Conservation (phyloP, 805 yeast genomes). For the Saccharomycopsis fibuligera region DNA sequence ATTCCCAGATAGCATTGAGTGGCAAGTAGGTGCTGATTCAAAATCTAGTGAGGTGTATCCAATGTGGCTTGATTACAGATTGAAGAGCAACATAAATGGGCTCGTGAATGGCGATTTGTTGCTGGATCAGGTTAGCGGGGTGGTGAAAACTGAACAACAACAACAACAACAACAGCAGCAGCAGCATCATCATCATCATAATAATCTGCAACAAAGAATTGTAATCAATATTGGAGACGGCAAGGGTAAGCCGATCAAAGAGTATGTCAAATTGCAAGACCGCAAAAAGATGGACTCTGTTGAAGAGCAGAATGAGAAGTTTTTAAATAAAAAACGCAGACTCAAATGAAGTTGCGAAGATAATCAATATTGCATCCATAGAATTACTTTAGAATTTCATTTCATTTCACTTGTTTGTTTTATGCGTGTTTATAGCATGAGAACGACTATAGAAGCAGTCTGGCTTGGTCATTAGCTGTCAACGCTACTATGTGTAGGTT, state of each 20-base stretch:
- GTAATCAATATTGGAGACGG: constrained; percentile 74
- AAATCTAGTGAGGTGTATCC: constrained; percentile 40
- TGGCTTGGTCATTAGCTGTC: too few species aligned
- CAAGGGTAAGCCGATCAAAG: constrained; percentile 48
- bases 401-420: too few species aligned
- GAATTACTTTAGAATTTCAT: too few species aligned
- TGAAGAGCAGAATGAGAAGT: constrained; percentile 64
- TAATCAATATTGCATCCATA: too few species aligned
- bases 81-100: constrained; percentile 34
- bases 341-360: neutral
- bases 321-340: constrained; percentile 37
- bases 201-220: constrained; percentile 23
- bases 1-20: constrained; percentile 57
- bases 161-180: constrained; percentile 21
- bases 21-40: constrained; percentile 37
- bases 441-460: too few species aligned
- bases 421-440: too few species aligned
- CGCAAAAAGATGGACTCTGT: constrained; percentile 58
- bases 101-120: neutral
- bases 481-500: too few species aligned
- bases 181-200: too few species aligned
- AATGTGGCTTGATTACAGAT: constrained; percentile 46
- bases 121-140: neutral
- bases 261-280: constrained; percentile 50
- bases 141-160: constrained; percentile 22